Percentiles rank a stretch among this genome's conserved stretches.
Conservation (phyloP, 495 filamentous ascomycete species). For the Penicillium silybi region DNA sequence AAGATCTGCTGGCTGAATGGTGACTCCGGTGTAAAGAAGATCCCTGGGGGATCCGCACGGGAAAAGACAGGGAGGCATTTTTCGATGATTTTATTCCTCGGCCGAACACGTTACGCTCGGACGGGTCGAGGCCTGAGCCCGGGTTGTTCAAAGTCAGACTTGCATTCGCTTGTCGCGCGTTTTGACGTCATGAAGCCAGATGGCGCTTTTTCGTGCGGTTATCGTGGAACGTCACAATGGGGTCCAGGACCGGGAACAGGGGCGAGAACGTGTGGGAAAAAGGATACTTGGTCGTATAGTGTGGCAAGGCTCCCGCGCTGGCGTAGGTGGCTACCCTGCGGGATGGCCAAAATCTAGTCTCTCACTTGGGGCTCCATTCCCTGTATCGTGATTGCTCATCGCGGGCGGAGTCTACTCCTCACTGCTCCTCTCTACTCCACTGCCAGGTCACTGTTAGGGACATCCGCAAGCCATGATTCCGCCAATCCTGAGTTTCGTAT, state of each 20-base stretch:
- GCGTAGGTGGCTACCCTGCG: conserved; percentile 14
- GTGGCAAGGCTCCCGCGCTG: neutral
- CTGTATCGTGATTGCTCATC: neutral
- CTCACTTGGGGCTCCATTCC: neutral
- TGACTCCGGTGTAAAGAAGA: neutral
- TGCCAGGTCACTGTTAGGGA: conserved; percentile 12
- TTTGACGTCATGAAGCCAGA: conserved; percentile 14
- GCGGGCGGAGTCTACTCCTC: neutral
- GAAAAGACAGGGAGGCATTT: too few species aligned
- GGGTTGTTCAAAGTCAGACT: conserved; percentile 1
- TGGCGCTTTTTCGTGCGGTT: conserved; percentile 10
- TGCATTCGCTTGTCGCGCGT: conserved; percentile 3
- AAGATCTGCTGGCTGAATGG: neutral
- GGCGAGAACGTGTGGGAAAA: too few species aligned
- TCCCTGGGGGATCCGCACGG: neutral
- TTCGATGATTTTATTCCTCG: neutral
- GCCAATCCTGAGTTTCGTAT: conserved; percentile 3
- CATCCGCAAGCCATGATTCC: conserved; percentile 4
- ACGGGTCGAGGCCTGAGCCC: conserved; percentile 21
- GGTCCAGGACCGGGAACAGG: neutral
- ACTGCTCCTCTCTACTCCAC: neutral
- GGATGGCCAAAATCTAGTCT: conserved; percentile 6
- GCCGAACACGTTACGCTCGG: neutral
- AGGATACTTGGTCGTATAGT: too few species aligned
- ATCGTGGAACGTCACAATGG: conserved; percentile 7